Evolutionary conservation across 2,329 filamentous ascomycete species (phyloP).

Genomic region (Sarocladiaceae sp.): DNA sequence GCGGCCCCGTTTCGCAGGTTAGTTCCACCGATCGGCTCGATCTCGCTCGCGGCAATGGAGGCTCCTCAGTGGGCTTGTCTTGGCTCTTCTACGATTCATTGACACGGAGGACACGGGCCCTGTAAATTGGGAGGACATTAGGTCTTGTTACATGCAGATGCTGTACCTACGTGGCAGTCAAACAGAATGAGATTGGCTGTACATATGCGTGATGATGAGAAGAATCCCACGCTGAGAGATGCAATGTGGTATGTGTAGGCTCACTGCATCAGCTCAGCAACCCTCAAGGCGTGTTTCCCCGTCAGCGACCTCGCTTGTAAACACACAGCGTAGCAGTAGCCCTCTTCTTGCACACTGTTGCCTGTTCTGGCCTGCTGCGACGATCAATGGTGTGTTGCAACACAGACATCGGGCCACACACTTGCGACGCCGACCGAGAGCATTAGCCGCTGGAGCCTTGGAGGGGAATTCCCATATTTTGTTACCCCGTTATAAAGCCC

Average conservation of each 20-base stretch:
- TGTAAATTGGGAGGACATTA: no score
- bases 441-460: not conserved
- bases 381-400: not conserved
- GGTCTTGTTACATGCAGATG: no score
- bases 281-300: not conserved
- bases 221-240: not conserved
- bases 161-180: no score
- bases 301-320: not conserved
- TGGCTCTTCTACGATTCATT: no score
- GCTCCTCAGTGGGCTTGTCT: no score
- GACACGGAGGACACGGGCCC: no score
- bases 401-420: not conserved
- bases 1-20: slow-evolving; percentile 3
- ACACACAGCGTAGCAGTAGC: not conserved
- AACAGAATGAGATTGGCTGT: no score
- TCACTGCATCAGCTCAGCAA: not conserved
- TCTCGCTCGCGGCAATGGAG: no score
- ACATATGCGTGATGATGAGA: no score
- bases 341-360: not conserved
- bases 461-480: not conserved
- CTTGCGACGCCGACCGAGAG: not conserved
- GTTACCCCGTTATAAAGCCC: not conserved
- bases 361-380: not conserved
- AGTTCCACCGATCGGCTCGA: slow-evolving; percentile 8
- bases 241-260: not conserved